Conservation (phyloP, 306 rosid species). For the Corylus heterophylla region DNA sequence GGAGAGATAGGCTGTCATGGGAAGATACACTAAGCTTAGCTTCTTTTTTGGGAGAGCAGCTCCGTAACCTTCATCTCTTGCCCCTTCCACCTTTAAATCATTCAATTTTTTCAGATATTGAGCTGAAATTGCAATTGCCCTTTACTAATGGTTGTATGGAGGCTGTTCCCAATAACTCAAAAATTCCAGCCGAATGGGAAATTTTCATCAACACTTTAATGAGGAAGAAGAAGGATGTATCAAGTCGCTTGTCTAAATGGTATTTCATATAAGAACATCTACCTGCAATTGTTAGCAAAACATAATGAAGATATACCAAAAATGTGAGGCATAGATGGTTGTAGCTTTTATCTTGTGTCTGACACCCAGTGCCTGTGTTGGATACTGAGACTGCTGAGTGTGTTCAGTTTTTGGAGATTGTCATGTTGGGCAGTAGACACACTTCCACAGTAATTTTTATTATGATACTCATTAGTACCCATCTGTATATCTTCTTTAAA, state of each 20-base stretch:
- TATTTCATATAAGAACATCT: slow-evolving; percentile 26
- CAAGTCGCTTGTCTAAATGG: slow-evolving; percentile 74
- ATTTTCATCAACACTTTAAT: slow-evolving; percentile 56
- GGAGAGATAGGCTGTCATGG: slow-evolving; percentile 66
- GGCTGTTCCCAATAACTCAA: slow-evolving; percentile 46
- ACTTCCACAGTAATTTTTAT: not conserved
- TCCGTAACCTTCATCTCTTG: slow-evolving; percentile 80
- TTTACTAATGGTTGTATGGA: slow-evolving; percentile 32
- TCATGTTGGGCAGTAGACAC: not conserved
- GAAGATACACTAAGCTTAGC: slow-evolving; percentile 71
- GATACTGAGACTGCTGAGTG: not conserved
- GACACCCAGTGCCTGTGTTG: not conserved
- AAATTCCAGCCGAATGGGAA: slow-evolving; percentile 64
- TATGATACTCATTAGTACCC: not conserved
- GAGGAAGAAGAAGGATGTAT: slow-evolving; percentile 64
- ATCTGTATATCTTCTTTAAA: not conserved
- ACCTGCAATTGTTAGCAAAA: not conserved
- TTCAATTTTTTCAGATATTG: slow-evolving; percentile 41
- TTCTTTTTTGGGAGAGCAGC: slow-evolving; percentile 84
- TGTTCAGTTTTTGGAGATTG: not conserved
- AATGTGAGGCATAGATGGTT: not conserved
- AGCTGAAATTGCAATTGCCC: slow-evolving; percentile 30
- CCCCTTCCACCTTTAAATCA: slow-evolving; percentile 58
- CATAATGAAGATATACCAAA: slow-evolving; percentile 6
- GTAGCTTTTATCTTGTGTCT: not conserved